Conservation (phyloP, 306 rosid species). For the Glycyrrhiza uralensis region DNA sequence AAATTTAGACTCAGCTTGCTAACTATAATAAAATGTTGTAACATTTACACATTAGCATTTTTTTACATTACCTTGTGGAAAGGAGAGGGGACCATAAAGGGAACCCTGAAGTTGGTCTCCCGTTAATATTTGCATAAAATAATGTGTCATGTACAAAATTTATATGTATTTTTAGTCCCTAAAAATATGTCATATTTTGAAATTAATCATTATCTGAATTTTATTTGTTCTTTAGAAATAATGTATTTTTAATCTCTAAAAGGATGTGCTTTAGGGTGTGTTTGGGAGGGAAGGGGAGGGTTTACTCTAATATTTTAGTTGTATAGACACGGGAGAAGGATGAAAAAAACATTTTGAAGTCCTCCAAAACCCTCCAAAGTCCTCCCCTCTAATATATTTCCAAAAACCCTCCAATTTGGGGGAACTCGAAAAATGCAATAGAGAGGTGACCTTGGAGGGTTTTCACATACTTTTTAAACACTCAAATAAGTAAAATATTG, state of each 20-base stretch:
- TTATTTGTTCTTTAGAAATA: neutral
- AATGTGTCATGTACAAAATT: neutral
- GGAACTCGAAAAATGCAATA: no score
- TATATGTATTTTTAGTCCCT: neutral
- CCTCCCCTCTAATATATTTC: no score
- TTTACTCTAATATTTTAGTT: no score
- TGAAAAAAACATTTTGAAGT: no score
- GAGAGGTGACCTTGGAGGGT: no score
- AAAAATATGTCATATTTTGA: neutral
- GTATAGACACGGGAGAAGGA: no score
- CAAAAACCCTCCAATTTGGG: no score
- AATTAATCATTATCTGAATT: no score
- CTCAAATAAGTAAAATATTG: no score
- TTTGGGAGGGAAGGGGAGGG: no score
- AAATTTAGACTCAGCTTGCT: neutral
- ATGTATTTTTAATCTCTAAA: neutral
- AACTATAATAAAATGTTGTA: neutral
- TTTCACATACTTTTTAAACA: no score
- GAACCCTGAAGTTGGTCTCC: neutral
- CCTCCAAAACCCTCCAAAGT: no score
- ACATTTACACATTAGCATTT: neutral
- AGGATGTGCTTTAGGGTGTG: neutral
- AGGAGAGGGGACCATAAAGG: neutral
- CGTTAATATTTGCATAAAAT: neutral
- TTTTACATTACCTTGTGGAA: neutral